Base-by-base conservation (phyloP, 208 protist species). In the Entamoeba invadens region DNA sequence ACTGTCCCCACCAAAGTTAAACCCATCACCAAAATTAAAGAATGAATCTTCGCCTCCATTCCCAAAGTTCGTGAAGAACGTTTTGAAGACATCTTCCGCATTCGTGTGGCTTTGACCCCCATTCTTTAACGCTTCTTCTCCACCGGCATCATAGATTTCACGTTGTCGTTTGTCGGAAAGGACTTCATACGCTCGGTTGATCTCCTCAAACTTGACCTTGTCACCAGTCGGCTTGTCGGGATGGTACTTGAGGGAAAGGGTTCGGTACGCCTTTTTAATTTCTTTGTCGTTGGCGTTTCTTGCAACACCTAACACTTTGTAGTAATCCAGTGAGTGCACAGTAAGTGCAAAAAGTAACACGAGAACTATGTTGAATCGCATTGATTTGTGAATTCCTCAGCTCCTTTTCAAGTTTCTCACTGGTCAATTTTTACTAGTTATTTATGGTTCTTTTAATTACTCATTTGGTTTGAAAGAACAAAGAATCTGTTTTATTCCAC, bases 161-260 rank as follows among this genome's bases (percentile, higher is more conserved):
- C 93, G 2, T 38, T 91, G 31, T 91, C 46, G 35, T 44, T 94
- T 25, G 31, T 94, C 51, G 4, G 93, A 94, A n/a, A 94, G 46
- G 3, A 94, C 93, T 94, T 94, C 93, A 94, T 94, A 91, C 45
- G 93, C 93, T 3, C 42, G 12, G 4, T 46, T n/a, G 1, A 94
- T 94, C 8, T 94, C 45, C 35, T 51, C 57, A 42, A 57, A 94
- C 2, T 94, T 57, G 3, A 45, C 91, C 77, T 94, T 94, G 38
- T 93, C 92, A n/a, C n/a, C 44, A 46, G 44, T 35, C 6, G 45
- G 25, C 57, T 93, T 93, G 45, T 93, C 92, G 4, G 92, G 92
- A 57, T 93, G 92, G n/a, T 93, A 93, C 44, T 93, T 93, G 14
- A 93, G 38, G 12, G 92, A 93, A 0, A 93, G 10, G 38, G 45